Base-by-base conservation (phyloP, 139 green algal genomes). In the Ettlia oleoabundans region DNA sequence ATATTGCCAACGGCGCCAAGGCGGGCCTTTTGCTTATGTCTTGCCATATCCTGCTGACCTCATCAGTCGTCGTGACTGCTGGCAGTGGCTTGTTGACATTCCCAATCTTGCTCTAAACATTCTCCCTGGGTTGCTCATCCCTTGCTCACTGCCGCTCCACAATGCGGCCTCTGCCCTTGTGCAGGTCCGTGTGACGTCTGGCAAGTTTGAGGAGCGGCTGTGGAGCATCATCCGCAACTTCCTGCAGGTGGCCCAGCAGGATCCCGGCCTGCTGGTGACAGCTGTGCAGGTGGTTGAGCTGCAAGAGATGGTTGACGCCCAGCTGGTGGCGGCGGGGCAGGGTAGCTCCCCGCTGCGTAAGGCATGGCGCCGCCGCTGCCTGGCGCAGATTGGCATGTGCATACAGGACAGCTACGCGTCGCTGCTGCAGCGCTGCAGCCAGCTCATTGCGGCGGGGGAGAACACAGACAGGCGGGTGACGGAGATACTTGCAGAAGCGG, bases 261-360 rank as follows among this genome's bases (percentile, higher is more conserved):
- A 92, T 51, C 94, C 94, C 28, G 87, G 82, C 21, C 87, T 94
- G 80, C 89, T 98, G 81, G 93, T 98, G 30, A 85, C 91, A 47
- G 92, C 89, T 22, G 83, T 95, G 51, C 37, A 90, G 53, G 71
- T 97, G 37, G 83, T 98, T 24, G 94, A 97, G 84, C 89, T 96
- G 70, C 94, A 97, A 83, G 93, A 95, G 78, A 26, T 85, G 64
- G 88, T 92, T 38, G 89, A 93, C 65, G 63, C 66, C n/a, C 66
- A 88, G 74, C 66, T 92, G 70, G 64, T 89, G 70, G 84, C 85
- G 40, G 88, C 85, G 22, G 81, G 72, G 18, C 76, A 85, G 33
- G 70, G n/a, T 3, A 53, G 38, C 53, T 71, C 79, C 21, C 53
- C 81, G 21, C 73, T 86, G 58, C 68, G 83, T 35, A 93, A 93